These are phyloP conservation scores for Inga oerstediana DNA, from an alignment of 306 rosid species.

Conservation along the genomic window DNA sequence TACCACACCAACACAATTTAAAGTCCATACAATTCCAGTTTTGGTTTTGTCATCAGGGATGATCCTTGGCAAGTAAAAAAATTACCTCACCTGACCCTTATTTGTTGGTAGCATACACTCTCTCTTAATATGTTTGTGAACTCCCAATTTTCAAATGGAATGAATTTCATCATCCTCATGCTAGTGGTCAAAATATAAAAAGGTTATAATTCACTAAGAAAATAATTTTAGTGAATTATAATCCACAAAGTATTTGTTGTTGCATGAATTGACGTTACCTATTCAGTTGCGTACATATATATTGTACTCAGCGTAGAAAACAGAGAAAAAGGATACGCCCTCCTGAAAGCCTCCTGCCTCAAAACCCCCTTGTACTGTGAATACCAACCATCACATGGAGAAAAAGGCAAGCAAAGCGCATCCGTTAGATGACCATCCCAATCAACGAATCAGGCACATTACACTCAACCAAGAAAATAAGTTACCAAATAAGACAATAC, in stretches of 20 bases:
- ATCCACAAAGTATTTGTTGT: background rate
- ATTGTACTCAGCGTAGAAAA: background rate
- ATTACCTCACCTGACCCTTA: too few species aligned
- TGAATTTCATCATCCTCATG: too few species aligned
- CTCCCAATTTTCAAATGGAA: too few species aligned
- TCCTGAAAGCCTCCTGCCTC: slow-evolving; percentile 97
- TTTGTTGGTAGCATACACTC: too few species aligned
- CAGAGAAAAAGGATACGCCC: slow-evolving; percentile 81
- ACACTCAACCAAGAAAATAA: background rate
- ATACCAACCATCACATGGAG: slow-evolving; percentile 23
- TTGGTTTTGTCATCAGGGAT: too few species aligned
- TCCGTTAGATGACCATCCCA: slow-evolving; percentile 13
- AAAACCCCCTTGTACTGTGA: slow-evolving; percentile 87
- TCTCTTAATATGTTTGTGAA: too few species aligned
- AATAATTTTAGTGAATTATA: background rate
- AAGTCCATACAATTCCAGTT: too few species aligned
- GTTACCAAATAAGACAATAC: slow-evolving; percentile 12
- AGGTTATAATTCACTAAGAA: too few species aligned
- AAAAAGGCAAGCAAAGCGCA: slow-evolving; percentile 6
- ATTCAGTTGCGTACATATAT: background rate
- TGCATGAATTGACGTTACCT: background rate
- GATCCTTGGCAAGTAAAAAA: too few species aligned
- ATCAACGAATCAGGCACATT: background rate
- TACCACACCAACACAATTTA: too few species aligned
- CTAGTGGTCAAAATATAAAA: too few species aligned